Conservation (phyloP, 768 basidiomycete genomes). For the Rhodotorula paludigena region DNA sequence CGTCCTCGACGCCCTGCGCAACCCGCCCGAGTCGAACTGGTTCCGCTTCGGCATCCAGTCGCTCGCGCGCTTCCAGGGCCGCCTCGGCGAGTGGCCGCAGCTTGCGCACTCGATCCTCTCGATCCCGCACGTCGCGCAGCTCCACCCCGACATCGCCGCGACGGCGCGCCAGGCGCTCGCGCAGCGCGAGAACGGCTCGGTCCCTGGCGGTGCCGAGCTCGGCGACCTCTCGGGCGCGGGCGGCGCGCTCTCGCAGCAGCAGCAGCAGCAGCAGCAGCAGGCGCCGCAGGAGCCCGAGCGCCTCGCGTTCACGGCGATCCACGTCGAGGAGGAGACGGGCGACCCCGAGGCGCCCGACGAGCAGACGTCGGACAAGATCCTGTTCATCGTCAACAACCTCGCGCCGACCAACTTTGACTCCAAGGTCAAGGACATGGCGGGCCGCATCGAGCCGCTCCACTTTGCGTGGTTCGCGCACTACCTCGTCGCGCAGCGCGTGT, state of each 20-base stretch:
- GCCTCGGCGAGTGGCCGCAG: conserved; percentile 85
- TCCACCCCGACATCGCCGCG: conserved; percentile 62
- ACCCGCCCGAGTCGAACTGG: conserved; percentile 81
- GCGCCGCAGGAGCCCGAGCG: conserved; percentile 51
- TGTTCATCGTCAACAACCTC: conserved; percentile 97
- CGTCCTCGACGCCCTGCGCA: conserved; percentile 86
- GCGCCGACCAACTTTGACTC: conserved; percentile 86
- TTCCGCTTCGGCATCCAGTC: conserved; percentile 95
- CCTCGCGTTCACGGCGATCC: conserved; percentile 68
- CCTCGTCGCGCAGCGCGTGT: conserved; percentile 90
- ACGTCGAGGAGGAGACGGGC: conserved; percentile 63
- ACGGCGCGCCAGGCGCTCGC: conserved; percentile 38
- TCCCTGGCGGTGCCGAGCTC: conserved; percentile 36
- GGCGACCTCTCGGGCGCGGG: conserved; percentile 28
- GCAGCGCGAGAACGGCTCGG: conserved; percentile 40
- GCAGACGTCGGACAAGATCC: conserved; percentile 81
- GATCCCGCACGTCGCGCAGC: conserved; percentile 79
- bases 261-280: conserved; percentile 33
- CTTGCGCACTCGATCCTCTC: conserved; percentile 81
- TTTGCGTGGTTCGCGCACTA: conserved; percentile 97
- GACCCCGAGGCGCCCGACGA: conserved; percentile 66
- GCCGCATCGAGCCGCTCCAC: conserved; percentile 73
- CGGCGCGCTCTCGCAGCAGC: conserved; percentile 1
- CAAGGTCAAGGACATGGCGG: conserved; percentile 80
- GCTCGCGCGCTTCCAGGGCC: conserved; percentile 75